phyloP scores from a whole-genome alignment of 371 early-diverging fungal species.

The Mortierella sp. region DNA sequence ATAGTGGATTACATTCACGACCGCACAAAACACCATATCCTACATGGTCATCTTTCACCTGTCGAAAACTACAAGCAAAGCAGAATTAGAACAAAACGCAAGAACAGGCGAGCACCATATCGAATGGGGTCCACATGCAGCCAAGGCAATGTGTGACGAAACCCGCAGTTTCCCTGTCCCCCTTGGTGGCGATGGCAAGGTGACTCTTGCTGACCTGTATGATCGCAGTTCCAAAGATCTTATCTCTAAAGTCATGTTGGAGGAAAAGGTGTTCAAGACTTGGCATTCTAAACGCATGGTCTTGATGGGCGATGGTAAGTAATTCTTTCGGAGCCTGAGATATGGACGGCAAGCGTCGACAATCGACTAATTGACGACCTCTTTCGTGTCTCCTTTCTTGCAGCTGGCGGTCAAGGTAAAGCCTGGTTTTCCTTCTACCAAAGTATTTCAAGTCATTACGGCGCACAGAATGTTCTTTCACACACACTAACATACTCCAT shows the following conservation, averaged over 20 bases:
- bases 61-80: neutral
- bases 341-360: neutral
- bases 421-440: neutral
- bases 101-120: neutral
- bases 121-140: neutral
- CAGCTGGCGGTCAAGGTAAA: neutral
- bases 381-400: neutral
- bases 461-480: neutral
- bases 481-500: neutral
- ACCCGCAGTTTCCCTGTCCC: neutral
- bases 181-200: neutral
- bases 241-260: slow-evolving; percentile 12
- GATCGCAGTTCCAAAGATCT: neutral
- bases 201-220: slow-evolving; percentile 8
- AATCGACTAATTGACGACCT: neutral
- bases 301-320: slow-evolving; percentile 14
- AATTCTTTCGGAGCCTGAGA: neutral
- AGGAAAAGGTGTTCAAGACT: slow-evolving; percentile 20
- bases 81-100: neutral
- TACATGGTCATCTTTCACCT: neutral
- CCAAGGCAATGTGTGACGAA: slow-evolving; percentile 5
- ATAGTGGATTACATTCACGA: neutral
- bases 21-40: neutral
- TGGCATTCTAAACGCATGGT: slow-evolving; percentile 12
- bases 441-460: neutral